Conservation (phyloP, 2,329 filamentous ascomycete genomes). For the Trichoderma hamatum region DNA sequence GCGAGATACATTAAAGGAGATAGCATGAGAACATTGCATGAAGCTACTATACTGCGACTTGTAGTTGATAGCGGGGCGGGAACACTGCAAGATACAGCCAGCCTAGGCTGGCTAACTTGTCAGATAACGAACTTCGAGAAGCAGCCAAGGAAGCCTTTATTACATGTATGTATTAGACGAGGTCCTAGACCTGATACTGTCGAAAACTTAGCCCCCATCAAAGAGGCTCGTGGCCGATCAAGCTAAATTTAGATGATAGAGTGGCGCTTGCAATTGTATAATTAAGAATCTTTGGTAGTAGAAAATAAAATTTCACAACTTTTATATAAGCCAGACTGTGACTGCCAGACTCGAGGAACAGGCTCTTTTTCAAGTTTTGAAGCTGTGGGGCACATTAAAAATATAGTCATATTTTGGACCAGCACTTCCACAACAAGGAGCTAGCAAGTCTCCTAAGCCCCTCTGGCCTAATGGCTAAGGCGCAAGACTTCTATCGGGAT, state of each 20-base stretch:
- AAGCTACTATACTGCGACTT: background rate
- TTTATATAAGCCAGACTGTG: too few species aligned
- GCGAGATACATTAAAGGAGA: background rate
- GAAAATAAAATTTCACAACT: background rate
- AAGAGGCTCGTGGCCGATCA: background rate
- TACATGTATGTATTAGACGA: background rate
- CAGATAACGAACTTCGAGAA: background rate
- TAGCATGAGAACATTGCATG: background rate
- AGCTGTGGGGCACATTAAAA: too few species aligned
- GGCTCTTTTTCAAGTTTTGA: too few species aligned
- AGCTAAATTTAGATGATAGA: background rate
- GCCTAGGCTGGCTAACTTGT: background rate
- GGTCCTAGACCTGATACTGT: background rate
- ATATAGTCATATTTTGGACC: too few species aligned
- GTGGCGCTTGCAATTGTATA: background rate
- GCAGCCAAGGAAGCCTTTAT: background rate
- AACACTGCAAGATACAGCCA: background rate
- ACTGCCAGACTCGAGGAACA: too few species aligned
- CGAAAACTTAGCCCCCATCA: background rate
- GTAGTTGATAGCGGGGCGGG: background rate
- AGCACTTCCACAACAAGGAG: background rate
- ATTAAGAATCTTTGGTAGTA: background rate
- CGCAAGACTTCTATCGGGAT: conserved; percentile 16
- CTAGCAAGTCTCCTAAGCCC: background rate
- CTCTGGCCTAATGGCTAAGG: conserved; percentile 24